These are phyloP conservation scores for Entelexis paramagnoliae DNA, from an alignment of 1,139 yeast species.

Conservation along the genomic window DNA sequence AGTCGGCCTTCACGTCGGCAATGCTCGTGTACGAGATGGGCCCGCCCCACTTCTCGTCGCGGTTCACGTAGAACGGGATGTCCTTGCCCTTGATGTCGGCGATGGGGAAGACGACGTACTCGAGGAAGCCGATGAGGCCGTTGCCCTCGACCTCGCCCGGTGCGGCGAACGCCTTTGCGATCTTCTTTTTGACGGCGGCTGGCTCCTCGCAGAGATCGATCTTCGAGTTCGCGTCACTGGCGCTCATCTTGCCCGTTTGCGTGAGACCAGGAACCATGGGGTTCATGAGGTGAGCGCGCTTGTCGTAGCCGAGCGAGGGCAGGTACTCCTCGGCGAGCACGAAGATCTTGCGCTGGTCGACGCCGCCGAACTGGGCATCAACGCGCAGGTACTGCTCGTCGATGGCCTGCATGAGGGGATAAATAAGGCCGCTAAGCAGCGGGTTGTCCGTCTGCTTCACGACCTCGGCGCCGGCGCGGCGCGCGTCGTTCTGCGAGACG, in stretches of 20 bases:
- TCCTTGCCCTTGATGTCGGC: slow-evolving; percentile 55
- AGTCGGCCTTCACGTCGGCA: slow-evolving; percentile 64
- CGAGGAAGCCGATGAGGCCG: slow-evolving; percentile 77
- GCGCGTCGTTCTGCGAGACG: slow-evolving; percentile 90
- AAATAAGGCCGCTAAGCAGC: slow-evolving; percentile 81
- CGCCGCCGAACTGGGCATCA: slow-evolving; percentile 97
- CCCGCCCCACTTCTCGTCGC: slow-evolving; percentile 98
- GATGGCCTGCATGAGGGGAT: slow-evolving; percentile 97
- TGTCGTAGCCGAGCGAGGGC: slow-evolving; percentile 78
- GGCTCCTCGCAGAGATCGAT: slow-evolving; percentile 88
- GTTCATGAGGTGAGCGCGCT: slow-evolving; percentile 97
- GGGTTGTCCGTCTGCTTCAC: slow-evolving; percentile 97
- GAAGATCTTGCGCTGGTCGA: slow-evolving; percentile 95
- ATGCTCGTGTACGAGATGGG: slow-evolving; percentile 61
- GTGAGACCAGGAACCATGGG: slow-evolving; percentile 97
- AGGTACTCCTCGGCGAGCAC: slow-evolving; percentile 94
- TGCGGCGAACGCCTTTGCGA: slow-evolving; percentile 85
- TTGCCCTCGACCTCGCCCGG: slow-evolving; percentile 90
- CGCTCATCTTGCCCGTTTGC: slow-evolving; percentile 97
- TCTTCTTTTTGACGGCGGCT: slow-evolving; percentile 76
- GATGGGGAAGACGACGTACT: slow-evolving; percentile 77
- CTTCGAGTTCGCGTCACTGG: slow-evolving; percentile 96
- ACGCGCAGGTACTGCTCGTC: slow-evolving; percentile 85
- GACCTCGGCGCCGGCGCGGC: slow-evolving; percentile 99
- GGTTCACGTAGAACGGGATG: slow-evolving; percentile 59